Base-by-base conservation (phyloP, 2,329 filamentous ascomycete species). In the Aspergillus costaricaensis region DNA sequence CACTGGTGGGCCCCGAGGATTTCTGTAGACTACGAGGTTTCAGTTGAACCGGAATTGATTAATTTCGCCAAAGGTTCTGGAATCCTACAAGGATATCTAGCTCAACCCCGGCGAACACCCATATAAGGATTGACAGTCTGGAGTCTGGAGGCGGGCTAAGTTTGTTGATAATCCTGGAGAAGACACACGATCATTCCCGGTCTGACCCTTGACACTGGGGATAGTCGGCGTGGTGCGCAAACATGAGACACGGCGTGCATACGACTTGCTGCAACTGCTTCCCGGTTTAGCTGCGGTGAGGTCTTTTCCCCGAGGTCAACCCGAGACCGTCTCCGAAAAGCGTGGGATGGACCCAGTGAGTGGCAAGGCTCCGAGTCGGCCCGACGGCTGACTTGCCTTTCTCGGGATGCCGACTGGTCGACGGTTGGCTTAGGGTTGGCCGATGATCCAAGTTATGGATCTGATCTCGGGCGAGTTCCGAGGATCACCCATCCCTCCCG, bases 341-440 rank as follows among this genome's bases (percentile, higher is more conserved):
- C 53, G 53, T 55, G 39, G 53, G 53, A 27, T 36, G 39, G 43
- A 32, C 25, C 47, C 47, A 50, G 17, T 25, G 44, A 27, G 47
- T 50, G 47, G 47, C 47, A 27, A 50, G 23, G 25, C 47, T 32
- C 53, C 53, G 53, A 47, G 25, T 55, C 53, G 53, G 53, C 39
- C 53, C 53, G 53, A 47, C 30, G 53, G 39, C 8, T 27, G 43
- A 55, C 4, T 43, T 30, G 53, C 53, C 53, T 25, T 41, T 44
- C n/a, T 55, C 53, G 53, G 53, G 53, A 55, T 55, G 53, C 53
- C 53, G 53, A 55, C 10, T 36, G n/a, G 38, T 19, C 2, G 19
- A 30, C 9, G 5, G 21, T 55, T 36, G 25, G n/a, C 12, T 41
- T 53, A 44, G 41, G 41, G 41, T 44, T 44, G 41, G 17, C 41